Conservation (phyloP, 306 rosid species). For the Myrica gale region DNA sequence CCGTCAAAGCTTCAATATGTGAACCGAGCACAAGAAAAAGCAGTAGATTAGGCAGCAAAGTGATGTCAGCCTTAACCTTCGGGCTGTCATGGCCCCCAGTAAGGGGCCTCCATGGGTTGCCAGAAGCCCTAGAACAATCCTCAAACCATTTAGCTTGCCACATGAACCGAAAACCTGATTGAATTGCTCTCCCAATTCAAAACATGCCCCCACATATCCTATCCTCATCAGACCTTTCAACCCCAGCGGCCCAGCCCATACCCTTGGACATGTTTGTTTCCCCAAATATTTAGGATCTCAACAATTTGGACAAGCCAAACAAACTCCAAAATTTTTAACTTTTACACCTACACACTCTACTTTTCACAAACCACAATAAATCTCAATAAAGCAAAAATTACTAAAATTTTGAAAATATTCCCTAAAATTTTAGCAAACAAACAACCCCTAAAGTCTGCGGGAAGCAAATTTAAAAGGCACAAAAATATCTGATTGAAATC, state of each 20-base stretch:
- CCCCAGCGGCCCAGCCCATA: constrained; percentile 38
- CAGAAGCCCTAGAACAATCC: not conserved
- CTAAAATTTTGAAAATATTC: no score
- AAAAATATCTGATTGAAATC: constrained; percentile 44
- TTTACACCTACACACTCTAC: no score
- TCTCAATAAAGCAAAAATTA: no score
- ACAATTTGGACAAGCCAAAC: no score
- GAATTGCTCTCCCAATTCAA: constrained; percentile 11
- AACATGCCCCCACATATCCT: constrained; percentile 19
- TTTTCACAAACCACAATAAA: no score
- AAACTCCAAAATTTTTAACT: no score
- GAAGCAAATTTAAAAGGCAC: not conserved
- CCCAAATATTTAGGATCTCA: no score
- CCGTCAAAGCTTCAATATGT: no score
- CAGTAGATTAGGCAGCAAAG: no score
- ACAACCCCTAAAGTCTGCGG: no score
- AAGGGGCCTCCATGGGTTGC: not conserved
- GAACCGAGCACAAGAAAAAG: no score
- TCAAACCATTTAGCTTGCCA: not conserved
- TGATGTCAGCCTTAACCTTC: not conserved
- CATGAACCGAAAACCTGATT: not conserved
- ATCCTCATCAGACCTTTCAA: constrained; percentile 22
- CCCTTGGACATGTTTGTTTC: not conserved
- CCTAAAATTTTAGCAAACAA: no score
- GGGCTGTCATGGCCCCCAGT: not conserved